A percentile compares a stretch with the other conserved stretches of the same genome.
phyloP scores from a whole-genome alignment of 306 rosid species.

The Mucuna pruriens region DNA sequence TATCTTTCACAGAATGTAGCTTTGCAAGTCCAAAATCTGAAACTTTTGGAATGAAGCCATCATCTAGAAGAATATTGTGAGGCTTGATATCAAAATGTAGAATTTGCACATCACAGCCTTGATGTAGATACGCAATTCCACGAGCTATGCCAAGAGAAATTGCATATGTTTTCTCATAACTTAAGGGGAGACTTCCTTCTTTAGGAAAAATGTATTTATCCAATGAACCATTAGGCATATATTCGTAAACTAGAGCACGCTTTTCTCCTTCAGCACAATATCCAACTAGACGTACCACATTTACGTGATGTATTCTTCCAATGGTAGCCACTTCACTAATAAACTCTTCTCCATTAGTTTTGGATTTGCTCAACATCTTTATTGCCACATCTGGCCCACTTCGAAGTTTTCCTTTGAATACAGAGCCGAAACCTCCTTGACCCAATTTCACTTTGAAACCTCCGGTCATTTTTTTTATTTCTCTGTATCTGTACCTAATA shows the following conservation, averaged over 20 bases:
- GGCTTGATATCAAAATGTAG: conserved; percentile 49
- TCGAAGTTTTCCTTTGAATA: conserved; percentile 33
- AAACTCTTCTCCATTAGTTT: conserved; percentile 38
- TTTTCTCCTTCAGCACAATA: conserved; percentile 27
- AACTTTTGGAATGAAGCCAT: conserved; percentile 22
- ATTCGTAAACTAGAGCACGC: conserved; percentile 40
- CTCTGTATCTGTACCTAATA: conserved; percentile 21
- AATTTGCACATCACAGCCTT: conserved; percentile 44
- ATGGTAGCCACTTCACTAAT: conserved; percentile 38
- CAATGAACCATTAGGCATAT: conserved; percentile 37
- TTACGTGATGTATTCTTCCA: conserved; percentile 43
- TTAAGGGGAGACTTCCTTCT: background rate
- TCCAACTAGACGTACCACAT: conserved; percentile 37
- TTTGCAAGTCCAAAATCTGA: conserved; percentile 45
- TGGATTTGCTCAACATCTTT: conserved; percentile 27
- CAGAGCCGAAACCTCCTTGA: conserved; percentile 31
- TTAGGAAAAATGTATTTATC: conserved; percentile 32
- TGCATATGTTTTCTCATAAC: background rate
- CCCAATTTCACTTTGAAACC: conserved; percentile 19
- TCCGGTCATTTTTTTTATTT: conserved; percentile 19
- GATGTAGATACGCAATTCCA: conserved; percentile 36
- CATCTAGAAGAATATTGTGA: conserved; percentile 42
- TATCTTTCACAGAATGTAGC: background rate
- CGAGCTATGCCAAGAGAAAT: conserved; percentile 43
- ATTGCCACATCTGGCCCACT: conserved; percentile 35